Evolutionary conservation across 768 basidiomycete genomes (phyloP), one percentile per base, ranked within the genome.

Genomic region (Lactifluus subvellereus): DNA sequence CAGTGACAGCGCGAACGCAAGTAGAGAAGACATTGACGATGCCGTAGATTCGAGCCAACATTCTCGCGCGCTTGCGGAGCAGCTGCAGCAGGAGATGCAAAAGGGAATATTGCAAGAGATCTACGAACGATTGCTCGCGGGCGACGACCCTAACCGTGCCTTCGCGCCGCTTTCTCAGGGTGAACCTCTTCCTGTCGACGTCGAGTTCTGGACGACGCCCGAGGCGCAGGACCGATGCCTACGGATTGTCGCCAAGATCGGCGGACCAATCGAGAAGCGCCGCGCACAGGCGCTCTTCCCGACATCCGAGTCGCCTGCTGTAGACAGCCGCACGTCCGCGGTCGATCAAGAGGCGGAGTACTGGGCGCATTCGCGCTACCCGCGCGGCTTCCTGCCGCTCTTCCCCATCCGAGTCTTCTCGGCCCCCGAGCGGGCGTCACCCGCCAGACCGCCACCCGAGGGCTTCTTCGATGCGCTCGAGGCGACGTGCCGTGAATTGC

Each of bases 171-270:
- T 18, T 18, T 30, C 59, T 32, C 32, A 51, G 22, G 35, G 16
- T 10, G 14, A n/a, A 10, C 64, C 57, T 18, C 52, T 57, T 14
- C 40, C 71, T 2, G 76, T 89, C 7, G 78, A 82, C 2, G 76
- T 89, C 7, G 78, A 82, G 51, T 92, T 94, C 64, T 96, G 90
- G 89, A 86, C 89, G 6, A 94, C 91, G 0, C 71, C 73, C 0
- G 92, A 94, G 71, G 91, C 91, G 0, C 82, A 82, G 48, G 80
- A 83, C 54, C 81, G 91, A 5, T 88, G 86, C 68, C 74, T 87
- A 20, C 79, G 83, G n/a, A 94, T 95, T 60, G 84, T 92, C 4
- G 77, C 79, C 40, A 90, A 89, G 71, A 91, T 96, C 42, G 92
- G 90, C 1, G 91, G 91, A 0, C 75, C 78, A 5, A 75, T 74